phyloP scores from a whole-genome alignment of 345 rosid species.

The Brassica napus region DNA sequence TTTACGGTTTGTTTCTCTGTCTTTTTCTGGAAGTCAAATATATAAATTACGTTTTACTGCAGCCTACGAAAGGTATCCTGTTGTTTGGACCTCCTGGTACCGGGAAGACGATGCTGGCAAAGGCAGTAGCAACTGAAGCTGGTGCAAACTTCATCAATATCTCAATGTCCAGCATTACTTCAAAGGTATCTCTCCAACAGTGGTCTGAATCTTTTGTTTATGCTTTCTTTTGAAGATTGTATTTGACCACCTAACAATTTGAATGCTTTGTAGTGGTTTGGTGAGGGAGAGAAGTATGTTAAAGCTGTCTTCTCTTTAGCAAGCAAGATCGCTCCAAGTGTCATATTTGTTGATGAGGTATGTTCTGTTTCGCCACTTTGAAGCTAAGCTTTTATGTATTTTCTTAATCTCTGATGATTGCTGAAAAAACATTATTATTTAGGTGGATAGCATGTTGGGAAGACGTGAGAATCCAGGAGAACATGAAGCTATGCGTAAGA shows the following conservation, averaged over 20 bases:
- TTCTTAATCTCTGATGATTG: slow-evolving; percentile 1
- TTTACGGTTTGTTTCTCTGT: background rate
- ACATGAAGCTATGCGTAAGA: slow-evolving; percentile 99
- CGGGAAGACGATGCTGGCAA: slow-evolving; percentile 99
- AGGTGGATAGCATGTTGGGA: slow-evolving; percentile 99
- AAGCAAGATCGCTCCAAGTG: slow-evolving; percentile 98
- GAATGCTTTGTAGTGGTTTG: slow-evolving; percentile 86
- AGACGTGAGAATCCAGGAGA: slow-evolving; percentile 99
- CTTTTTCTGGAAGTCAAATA: background rate
- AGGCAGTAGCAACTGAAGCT: slow-evolving; percentile 99
- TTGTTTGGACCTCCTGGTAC: slow-evolving; percentile 99
- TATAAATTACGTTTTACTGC: slow-evolving; percentile 23
- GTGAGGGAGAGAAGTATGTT: slow-evolving; percentile 99
- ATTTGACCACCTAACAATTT: too few relatives aligned
- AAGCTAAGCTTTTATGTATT: background rate
- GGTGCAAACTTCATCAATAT: slow-evolving; percentile 99
- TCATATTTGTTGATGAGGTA: slow-evolving; percentile 98
- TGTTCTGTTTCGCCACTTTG: slow-evolving; percentile 23
- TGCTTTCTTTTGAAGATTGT: background rate
- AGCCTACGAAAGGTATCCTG: slow-evolving; percentile 98
- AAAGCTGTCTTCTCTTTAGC: slow-evolving; percentile 98
- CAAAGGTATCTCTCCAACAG: slow-evolving; percentile 61
- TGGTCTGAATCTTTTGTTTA: background rate
- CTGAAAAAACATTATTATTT: slow-evolving; percentile 8
- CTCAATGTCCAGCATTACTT: slow-evolving; percentile 99